Conservation (phyloP, 148 eudicot species). For the Diospyros kaki region DNA sequence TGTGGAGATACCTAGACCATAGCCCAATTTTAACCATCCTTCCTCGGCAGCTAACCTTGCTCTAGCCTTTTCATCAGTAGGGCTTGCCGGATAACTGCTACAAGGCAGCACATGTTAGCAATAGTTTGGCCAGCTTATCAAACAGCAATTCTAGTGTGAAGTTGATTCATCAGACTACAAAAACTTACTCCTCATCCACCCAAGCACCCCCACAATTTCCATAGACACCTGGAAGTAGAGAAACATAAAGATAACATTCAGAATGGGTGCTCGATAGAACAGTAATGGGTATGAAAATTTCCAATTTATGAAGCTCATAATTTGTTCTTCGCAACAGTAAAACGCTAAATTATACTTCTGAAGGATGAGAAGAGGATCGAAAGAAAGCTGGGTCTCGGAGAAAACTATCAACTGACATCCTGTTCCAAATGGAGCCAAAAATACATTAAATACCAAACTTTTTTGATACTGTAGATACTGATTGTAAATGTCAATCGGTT, state of each 20-base stretch:
- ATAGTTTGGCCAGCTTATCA: constrained; percentile 13
- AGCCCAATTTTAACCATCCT: constrained; percentile 71
- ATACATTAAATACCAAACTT: not conserved
- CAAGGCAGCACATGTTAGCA: constrained; percentile 5
- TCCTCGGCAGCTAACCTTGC: constrained; percentile 73
- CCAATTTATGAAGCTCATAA: not conserved
- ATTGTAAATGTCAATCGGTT: not conserved
- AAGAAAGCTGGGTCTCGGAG: not conserved
- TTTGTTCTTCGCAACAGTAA: not conserved
- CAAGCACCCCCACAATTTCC: constrained; percentile 81
- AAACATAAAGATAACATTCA: constrained; percentile 1
- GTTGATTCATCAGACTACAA: constrained; percentile 14
- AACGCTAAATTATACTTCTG: not conserved
- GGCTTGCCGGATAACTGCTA: constrained; percentile 46
- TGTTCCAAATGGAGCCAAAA: not conserved
- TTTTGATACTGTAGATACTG: not conserved
- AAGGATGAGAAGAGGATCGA: not conserved
- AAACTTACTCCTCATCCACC: constrained; percentile 95
- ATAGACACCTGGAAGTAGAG: constrained; percentile 61
- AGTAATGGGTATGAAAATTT: not conserved
- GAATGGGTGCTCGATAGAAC: not conserved
- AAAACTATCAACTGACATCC: not conserved
- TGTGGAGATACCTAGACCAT: constrained; percentile 54
- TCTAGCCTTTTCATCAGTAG: constrained; percentile 44
- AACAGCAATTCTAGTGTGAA: not conserved